Base-by-base conservation (phyloP, 805 yeast species). In the Yarrowia osloensis region DNA sequence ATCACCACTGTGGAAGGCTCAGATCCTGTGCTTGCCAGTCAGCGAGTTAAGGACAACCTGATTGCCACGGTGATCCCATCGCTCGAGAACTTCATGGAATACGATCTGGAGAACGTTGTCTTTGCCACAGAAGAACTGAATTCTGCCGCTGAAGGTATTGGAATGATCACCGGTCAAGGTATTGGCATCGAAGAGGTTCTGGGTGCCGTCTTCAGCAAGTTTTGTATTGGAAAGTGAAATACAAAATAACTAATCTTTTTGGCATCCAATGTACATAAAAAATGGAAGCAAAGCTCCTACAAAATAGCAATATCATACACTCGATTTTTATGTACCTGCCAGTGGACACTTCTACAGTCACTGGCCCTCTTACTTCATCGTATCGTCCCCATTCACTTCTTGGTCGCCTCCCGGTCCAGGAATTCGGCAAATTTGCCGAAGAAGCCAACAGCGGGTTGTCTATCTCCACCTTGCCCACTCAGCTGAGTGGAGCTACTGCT, bases 131-230 rank as follows among this genome's bases (percentile, higher is more conserved):
- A 94, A 68, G 87, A 89, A 67, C 79, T 95, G 44, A 83, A 84
- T 59, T 83, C 83, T 61, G 86, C 97, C 0, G 86, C 88, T 21
- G 91, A 88, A 15, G 97, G 97, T 0, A 89, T 95, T 42, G 98
- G 98, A 0, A 90, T 88, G 73, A 89, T 95, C 28, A 93, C 98
- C 0, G 99, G 98, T 0, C 89, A 90, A 44, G 84, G 91, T 0
- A 86, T 94, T 15, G 97, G 96, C 0, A 82, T 93, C 0, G 98
- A 95, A 71, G 98, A 95, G 73, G 86, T 95, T 0, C 79, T 95
- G 5, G 97, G 95, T 0, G 94, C 90, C 1, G 95, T 95, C 0
- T 95, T 95, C 74, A 87, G 97, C 2, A 89, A 86, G 69, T 95
- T 95, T 75, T 95, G 99, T 76, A 91, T 95, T 24, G 99, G 99